Percentiles rank a stretch among this genome's conserved stretches.
These are phyloP conservation scores for Pichia thaimueangensis DNA, from an alignment of 805 yeast species.

Conservation along the genomic window DNA sequence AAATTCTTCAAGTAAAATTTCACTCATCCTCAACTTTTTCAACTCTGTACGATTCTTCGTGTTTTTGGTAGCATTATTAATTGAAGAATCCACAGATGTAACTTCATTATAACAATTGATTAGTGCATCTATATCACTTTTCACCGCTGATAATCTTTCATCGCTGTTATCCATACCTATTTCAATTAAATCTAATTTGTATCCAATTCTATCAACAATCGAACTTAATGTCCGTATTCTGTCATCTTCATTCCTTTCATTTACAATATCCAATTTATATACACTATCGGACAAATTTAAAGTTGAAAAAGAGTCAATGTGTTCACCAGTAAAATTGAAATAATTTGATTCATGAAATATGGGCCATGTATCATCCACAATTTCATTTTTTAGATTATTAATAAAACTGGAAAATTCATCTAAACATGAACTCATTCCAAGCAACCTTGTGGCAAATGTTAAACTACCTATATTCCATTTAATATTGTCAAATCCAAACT, in stretches of 20 bases:
- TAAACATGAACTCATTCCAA: conserved; percentile 4
- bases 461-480: background rate
- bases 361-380: conserved; percentile 8
- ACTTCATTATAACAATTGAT: conserved; percentile 9
- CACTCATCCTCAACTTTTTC: conserved; percentile 8
- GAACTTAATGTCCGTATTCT: conserved; percentile 12
- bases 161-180: conserved; percentile 11
- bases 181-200: conserved; percentile 19
- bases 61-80: no score
- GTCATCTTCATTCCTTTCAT: conserved; percentile 21
- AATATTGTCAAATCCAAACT: conserved; percentile 4
- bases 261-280: conserved; percentile 13
- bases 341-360: background rate
- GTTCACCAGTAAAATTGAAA: background rate
- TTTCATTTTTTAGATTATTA: conserved; percentile 13
- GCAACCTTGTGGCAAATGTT: conserved; percentile 3
- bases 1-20: conserved; percentile 6
- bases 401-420: conserved; percentile 12
- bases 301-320: background rate
- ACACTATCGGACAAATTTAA: conserved; percentile 5
- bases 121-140: conserved; percentile 13
- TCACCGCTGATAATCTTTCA: conserved; percentile 11
- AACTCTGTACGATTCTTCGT: background rate
- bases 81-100: conserved; percentile 4
- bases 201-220: conserved; percentile 17